Evolutionary conservation across 106 monocot species (phyloP), one percentile per base, ranked within the genome.

Genomic region (Alisma plantagoaquatica): DNA sequence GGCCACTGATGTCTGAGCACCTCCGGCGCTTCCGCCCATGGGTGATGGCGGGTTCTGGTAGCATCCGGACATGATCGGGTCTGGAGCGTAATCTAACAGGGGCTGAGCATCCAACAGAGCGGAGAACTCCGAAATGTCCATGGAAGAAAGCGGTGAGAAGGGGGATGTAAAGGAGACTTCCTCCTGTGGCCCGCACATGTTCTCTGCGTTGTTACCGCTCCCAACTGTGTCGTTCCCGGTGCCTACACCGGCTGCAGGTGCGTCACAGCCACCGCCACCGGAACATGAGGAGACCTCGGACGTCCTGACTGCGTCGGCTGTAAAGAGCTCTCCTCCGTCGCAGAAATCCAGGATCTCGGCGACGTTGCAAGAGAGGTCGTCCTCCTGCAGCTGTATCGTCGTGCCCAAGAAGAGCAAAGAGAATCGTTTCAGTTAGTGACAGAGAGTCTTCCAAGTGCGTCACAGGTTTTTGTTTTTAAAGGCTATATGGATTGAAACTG

Each of bases 261-360:
- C n/a, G n/a, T n/a, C n/a, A n/a, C n/a, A n/a, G 1, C 54, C 51
- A 29, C n/a, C 22, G 25, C 29, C 41, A 27, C 44, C 54, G n/a
- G 41, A 57, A 33, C 51, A 61, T 4, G 69, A 60, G 7, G 70
- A 62, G 46, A 43, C 57, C 15, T 74, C 44, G 33, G 50, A 33
- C 50, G 2, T 23, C 31, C 47, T 11, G 63, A 71, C 54, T 42
- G 65, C 42, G 15, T 62, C 64, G 8, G 58, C n/a, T n/a, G n/a
- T 41, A 16, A 52, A 61, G 31, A 49, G 33, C 2, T 57, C 56
- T 9, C 57, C 77, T 17, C 80, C 89, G 38, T 77, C 71, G 26
- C 57, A 59, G 59, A 82, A 76, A 31, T 67, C 66, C 20, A 81
- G 53, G 52, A 87, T 56, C 29, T 77, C 65, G 27, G 67, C 63